Percentiles rank a stretch among this genome's conserved stretches.
These are phyloP conservation scores for Circinella umbellata DNA, from an alignment of 371 early-diverging fungal species.

Conservation along the genomic window DNA sequence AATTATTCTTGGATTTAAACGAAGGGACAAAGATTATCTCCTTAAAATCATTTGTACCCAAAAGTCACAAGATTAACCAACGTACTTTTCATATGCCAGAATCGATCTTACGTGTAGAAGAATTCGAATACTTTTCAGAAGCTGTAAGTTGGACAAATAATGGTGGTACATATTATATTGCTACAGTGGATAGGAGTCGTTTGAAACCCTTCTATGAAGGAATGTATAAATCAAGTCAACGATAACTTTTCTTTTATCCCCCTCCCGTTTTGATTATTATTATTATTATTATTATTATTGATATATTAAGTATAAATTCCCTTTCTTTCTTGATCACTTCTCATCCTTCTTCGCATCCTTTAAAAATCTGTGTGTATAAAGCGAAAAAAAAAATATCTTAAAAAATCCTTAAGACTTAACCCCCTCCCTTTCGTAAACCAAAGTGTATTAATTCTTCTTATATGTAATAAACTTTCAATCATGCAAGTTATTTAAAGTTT, in stretches of 20 bases:
- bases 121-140: slow-evolving; percentile 80
- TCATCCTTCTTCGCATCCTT: too few species aligned
- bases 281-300: too few species aligned
- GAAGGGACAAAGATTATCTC: slow-evolving; percentile 89
- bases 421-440: too few species aligned
- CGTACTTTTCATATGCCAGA: slow-evolving; percentile 84
- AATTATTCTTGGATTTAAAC: slow-evolving; percentile 88
- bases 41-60: slow-evolving; percentile 80
- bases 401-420: too few species aligned
- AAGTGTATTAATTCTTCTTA: too few species aligned
- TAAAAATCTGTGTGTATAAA: too few species aligned
- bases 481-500: too few species aligned
- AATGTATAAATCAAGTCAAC: slow-evolving; percentile 27
- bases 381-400: too few species aligned
- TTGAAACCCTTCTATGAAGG: slow-evolving; percentile 65
- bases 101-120: slow-evolving; percentile 79
- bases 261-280: too few species aligned
- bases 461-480: too few species aligned
- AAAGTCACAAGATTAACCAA: slow-evolving; percentile 77
- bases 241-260: not conserved
- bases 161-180: slow-evolving; percentile 85
- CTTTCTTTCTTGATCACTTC: too few species aligned
- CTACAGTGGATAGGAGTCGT: slow-evolving; percentile 79
- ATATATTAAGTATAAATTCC: too few species aligned
- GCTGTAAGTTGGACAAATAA: slow-evolving; percentile 93